phyloP scores from a whole-genome alignment of 345 rosid species.

The Lumnitzera littorea region DNA sequence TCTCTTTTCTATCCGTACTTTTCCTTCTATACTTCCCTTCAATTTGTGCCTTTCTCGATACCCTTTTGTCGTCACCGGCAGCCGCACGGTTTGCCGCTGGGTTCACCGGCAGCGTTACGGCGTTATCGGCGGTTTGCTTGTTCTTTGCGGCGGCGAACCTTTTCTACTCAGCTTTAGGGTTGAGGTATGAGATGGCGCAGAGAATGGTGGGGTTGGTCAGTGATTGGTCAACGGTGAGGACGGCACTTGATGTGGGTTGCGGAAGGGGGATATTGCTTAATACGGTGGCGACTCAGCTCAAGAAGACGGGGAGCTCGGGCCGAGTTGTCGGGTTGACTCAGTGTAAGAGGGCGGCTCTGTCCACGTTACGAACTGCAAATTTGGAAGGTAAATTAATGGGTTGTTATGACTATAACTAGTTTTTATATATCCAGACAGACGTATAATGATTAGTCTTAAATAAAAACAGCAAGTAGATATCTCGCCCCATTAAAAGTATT shows the following conservation, averaged over 20 bases:
- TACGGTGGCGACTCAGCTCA: slow-evolving; percentile 89
- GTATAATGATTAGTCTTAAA: too few relatives aligned
- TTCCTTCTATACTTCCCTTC: slow-evolving; percentile 67
- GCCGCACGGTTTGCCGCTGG: slow-evolving; percentile 74
- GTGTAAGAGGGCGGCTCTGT: slow-evolving; percentile 62
- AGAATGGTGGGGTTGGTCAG: slow-evolving; percentile 71
- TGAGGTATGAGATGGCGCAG: slow-evolving; percentile 84
- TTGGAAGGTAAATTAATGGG: slow-evolving; percentile 49
- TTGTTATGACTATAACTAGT: background rate
- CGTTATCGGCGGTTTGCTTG: slow-evolving; percentile 64
- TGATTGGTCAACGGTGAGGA: slow-evolving; percentile 88
- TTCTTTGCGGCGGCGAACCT: slow-evolving; percentile 77
- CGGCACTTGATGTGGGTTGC: slow-evolving; percentile 87
- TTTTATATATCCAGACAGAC: background rate
- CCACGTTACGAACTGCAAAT: slow-evolving; percentile 87
- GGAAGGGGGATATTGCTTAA: slow-evolving; percentile 89
- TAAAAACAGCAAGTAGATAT: too few relatives aligned
- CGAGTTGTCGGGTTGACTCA: slow-evolving; percentile 92
- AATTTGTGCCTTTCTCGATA: slow-evolving; percentile 43
- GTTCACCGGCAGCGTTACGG: slow-evolving; percentile 60
- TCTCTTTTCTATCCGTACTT: slow-evolving; percentile 53
- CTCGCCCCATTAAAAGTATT: too few relatives aligned
- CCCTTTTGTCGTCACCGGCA: slow-evolving; percentile 29
- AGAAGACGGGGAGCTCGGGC: slow-evolving; percentile 90
- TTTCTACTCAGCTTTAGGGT: slow-evolving; percentile 71